phyloP scores from a whole-genome alignment of 305 asterid species.

The Rubia balearica region DNA sequence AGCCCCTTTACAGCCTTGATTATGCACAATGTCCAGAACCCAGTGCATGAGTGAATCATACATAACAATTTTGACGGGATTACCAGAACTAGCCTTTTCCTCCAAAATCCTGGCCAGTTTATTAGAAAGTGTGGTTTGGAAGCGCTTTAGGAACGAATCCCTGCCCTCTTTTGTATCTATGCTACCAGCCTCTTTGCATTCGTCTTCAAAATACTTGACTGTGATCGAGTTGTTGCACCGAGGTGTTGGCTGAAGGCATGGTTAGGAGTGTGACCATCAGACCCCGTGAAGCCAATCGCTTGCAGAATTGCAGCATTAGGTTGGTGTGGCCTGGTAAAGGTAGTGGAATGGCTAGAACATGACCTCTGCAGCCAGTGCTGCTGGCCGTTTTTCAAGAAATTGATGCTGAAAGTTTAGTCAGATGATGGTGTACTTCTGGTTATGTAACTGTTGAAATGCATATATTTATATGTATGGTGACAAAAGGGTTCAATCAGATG shows the following conservation, averaged over 20 bases:
- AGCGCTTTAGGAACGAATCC: neutral
- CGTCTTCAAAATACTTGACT: constrained; percentile 12
- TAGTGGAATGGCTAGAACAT: constrained; percentile 27
- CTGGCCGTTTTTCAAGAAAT: neutral
- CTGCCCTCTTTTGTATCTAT: neutral
- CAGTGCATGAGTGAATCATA: constrained; percentile 34
- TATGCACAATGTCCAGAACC: constrained; percentile 23
- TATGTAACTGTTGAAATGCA: too few species aligned
- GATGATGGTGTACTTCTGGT: neutral
- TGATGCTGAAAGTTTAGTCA: neutral
- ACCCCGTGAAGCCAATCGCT: constrained; percentile 23
- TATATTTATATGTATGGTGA: too few species aligned
- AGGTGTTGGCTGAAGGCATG: neutral
- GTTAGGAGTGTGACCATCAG: constrained; percentile 25
- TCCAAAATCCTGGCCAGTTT: constrained; percentile 16
- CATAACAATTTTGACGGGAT: constrained; percentile 17
- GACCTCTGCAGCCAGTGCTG: constrained; percentile 7
- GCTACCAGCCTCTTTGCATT: neutral
- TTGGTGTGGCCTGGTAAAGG: constrained; percentile 36
- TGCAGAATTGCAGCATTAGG: constrained; percentile 32
- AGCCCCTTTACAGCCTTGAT: constrained; percentile 25
- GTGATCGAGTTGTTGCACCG: constrained; percentile 12
- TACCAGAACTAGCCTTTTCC: constrained; percentile 6
- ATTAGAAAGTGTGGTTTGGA: constrained; percentile 10
- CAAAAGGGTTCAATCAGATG: too few species aligned